Conservation (phyloP, 2,329 filamentous ascomycete genomes). For the Aspergillaceae sp. region DNA sequence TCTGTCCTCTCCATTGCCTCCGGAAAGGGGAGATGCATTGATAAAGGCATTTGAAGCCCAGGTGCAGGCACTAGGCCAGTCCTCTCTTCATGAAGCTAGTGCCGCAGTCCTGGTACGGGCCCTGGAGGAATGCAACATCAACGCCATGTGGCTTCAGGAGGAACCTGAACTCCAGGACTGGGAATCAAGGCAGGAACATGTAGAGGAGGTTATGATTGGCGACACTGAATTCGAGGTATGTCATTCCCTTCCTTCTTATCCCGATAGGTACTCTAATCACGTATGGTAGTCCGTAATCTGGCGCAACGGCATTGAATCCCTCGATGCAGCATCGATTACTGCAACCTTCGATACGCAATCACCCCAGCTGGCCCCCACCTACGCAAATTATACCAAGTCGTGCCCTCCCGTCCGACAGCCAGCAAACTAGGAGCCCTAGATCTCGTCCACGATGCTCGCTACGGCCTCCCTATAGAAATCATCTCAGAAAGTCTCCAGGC, state of each 20-base stretch:
- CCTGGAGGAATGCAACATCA: constrained; percentile 28
- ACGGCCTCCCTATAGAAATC: constrained; percentile 22
- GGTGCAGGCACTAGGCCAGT: constrained; percentile 16
- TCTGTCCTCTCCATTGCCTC: constrained; percentile 36
- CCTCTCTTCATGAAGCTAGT: constrained; percentile 23
- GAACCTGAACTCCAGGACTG: constrained; percentile 31
- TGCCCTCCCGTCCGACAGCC: constrained; percentile 30
- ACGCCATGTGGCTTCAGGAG: constrained; percentile 37
- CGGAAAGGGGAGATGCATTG: constrained; percentile 22
- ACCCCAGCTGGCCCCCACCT: constrained; percentile 23
- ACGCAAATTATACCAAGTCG: constrained; percentile 36
- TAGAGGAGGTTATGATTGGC: constrained; percentile 34
- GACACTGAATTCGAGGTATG: constrained; percentile 38
- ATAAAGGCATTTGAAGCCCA: constrained; percentile 22
- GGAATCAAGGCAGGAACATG: constrained; percentile 25
- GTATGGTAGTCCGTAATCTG: constrained; percentile 35
- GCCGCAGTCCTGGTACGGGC: constrained; percentile 26
- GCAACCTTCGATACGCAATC: constrained; percentile 17
- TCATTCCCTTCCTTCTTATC: no score
- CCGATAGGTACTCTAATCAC: neutral
- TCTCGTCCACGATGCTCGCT: constrained; percentile 24
- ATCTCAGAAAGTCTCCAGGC: constrained; percentile 19
- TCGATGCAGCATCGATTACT: constrained; percentile 12
- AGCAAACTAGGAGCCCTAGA: constrained; percentile 34
- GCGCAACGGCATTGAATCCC: constrained; percentile 35